Evolutionary conservation across 2,329 filamentous ascomycete genomes (phyloP).

Genomic region (Stagonosporopsis tanaceti): DNA sequence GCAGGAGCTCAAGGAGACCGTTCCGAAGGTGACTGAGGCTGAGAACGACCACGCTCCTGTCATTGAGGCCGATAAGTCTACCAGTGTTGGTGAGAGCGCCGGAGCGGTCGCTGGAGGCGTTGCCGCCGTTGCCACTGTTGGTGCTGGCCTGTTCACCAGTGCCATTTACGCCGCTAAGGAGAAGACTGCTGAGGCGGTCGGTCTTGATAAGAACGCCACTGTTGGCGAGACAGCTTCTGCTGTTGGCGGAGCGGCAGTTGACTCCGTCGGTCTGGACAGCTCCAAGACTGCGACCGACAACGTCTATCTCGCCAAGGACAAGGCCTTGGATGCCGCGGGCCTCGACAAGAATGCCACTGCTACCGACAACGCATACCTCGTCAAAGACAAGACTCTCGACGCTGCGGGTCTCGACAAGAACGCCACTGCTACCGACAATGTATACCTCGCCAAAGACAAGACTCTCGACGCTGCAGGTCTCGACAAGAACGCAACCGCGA

Average conservation of each 20-base stretch:
- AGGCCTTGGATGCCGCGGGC: constrained; percentile 21
- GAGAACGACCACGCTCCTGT: constrained; percentile 19
- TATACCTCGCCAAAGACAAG: constrained; percentile 21
- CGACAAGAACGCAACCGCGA: constrained; percentile 48
- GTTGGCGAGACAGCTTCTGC: constrained; percentile 32
- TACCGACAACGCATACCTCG: constrained; percentile 44
- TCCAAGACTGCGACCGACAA: constrained; percentile 47
- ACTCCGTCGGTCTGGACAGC: constrained; percentile 51
- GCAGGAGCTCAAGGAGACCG: constrained; percentile 72
- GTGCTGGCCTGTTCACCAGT: constrained; percentile 50
- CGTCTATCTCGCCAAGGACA: constrained; percentile 50
- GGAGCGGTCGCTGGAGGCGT: constrained; percentile 30
- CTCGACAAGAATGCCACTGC: constrained; percentile 53
- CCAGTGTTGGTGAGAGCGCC: constrained; percentile 22
- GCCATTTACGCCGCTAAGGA: constrained; percentile 44
- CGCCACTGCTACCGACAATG: constrained; percentile 43
- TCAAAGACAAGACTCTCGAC: constrained; percentile 42
- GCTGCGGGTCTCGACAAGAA: constrained; percentile 50
- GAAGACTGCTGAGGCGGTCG: constrained; percentile 46
- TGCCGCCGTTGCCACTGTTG: constrained; percentile 52
- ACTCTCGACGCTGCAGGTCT: constrained; percentile 52
- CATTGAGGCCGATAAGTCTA: constrained; percentile 27
- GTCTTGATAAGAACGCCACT: constrained; percentile 51
- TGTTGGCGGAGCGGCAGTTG: constrained; percentile 41
- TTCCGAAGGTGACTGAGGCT: constrained; percentile 66